Evolutionary conservation across 108 stramenopile species (phyloP).

Genomic region (Skeletonema menzelii): DNA sequence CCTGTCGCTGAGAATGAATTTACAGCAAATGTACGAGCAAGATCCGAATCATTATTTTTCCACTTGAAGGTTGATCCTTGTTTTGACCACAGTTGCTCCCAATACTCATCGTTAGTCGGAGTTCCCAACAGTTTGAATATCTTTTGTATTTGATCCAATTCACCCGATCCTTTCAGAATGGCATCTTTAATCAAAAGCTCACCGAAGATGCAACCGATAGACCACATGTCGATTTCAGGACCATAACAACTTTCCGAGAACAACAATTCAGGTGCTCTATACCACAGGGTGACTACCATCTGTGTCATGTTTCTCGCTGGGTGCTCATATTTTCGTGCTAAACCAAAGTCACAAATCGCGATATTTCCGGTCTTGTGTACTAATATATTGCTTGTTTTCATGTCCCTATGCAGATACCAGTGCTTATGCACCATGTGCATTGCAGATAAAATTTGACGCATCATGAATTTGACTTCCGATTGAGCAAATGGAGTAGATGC

Average conservation of each 20-base stretch:
- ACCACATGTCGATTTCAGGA: constrained; percentile 93
- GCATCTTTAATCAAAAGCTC: constrained; percentile 91
- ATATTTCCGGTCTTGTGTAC: constrained; percentile 77
- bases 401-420: constrained; percentile 91
- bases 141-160: constrained; percentile 95
- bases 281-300: constrained; percentile 92
- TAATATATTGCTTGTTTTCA: constrained; percentile 92
- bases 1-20: constrained; percentile 64
- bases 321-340: constrained; percentile 81
- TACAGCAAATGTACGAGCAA: constrained; percentile 67
- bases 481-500: constrained; percentile 66
- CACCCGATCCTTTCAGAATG: constrained; percentile 91
- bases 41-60: constrained; percentile 53
- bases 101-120: constrained; percentile 85
- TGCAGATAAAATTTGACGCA: constrained; percentile 81
- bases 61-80: constrained; percentile 78
- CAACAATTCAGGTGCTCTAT: constrained; percentile 88
- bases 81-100: constrained; percentile 68
- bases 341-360: constrained; percentile 91
- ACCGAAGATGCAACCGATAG: constrained; percentile 96
- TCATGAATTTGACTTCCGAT: constrained; percentile 79
- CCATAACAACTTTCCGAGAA: constrained; percentile 86
- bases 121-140: constrained; percentile 90
- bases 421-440: constrained; percentile 78
- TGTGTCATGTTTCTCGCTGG: constrained; percentile 77